Conservation (phyloP, 2,329 filamentous ascomycete genomes). For the Venturia nashicola region DNA sequence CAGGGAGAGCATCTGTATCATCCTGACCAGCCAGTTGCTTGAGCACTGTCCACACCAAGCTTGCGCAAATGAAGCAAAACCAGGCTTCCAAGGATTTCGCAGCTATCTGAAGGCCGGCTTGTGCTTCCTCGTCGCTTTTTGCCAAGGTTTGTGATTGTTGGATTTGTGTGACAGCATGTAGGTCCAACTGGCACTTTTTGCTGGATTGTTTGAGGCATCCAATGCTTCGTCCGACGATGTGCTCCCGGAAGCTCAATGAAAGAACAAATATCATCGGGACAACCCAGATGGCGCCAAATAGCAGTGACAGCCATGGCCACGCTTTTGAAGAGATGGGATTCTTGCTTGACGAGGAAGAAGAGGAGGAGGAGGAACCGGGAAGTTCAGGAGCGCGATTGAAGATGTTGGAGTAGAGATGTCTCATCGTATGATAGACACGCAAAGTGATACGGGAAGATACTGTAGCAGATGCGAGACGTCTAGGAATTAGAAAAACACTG, state of each 20-base stretch:
- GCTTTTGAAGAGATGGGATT: no score
- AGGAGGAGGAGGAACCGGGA: no score
- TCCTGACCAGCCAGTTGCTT: background rate
- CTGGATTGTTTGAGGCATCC: background rate
- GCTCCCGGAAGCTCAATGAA: background rate
- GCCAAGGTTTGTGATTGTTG: background rate
- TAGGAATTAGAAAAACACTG: no score
- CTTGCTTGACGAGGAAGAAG: no score
- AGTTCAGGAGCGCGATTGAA: no score
- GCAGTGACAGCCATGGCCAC: no score
- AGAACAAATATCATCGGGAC: background rate
- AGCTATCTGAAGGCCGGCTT: background rate
- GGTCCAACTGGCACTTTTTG: background rate
- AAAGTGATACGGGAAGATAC: no score
- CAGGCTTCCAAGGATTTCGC: background rate
- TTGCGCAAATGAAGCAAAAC: background rate
- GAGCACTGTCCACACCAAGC: background rate
- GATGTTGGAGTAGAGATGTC: no score
- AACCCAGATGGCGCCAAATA: no score
- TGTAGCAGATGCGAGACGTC: no score
- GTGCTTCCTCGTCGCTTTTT: background rate
- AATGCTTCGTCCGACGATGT: background rate
- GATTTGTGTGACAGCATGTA: background rate
- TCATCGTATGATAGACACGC: no score
- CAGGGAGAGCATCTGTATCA: background rate